Conservation (phyloP, 2,329 filamentous ascomycete species). For the Fusarium brevicatenulatum region DNA sequence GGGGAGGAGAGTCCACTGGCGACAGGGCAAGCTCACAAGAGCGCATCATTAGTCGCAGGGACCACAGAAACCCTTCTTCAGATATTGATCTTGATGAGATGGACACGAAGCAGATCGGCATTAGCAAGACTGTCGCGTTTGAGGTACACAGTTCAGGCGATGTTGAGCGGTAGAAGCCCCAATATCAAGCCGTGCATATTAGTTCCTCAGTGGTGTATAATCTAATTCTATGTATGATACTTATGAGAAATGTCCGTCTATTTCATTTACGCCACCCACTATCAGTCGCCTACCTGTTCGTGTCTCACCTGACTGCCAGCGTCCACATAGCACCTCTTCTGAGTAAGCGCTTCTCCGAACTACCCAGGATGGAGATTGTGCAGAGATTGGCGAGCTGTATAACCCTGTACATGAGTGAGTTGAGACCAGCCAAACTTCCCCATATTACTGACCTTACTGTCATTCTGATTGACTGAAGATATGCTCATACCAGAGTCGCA, state of each 20-base stretch:
- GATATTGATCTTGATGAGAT: conserved; percentile 42
- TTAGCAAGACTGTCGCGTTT: conserved; percentile 40
- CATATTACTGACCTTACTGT: not conserved
- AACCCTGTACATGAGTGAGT: not conserved
- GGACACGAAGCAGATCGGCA: conserved; percentile 35
- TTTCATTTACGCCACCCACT: not conserved
- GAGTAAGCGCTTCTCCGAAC: not conserved
- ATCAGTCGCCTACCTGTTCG: rapidly evolving
- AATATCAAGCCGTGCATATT: not conserved
- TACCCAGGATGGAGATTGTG: rapidly evolving
- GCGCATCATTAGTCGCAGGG: conserved; percentile 33
- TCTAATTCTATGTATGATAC: not conserved
- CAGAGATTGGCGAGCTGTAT: not conserved
- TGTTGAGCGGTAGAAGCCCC: not conserved
- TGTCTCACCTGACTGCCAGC: not conserved
- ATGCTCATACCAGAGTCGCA: conserved; percentile 27
- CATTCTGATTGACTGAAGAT: not conserved
- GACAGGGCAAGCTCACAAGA: conserved; percentile 38
- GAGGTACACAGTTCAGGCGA: conserved; percentile 30
- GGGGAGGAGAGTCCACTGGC: conserved; percentile 14
- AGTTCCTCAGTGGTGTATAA: not conserved
- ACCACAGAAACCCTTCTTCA: conserved; percentile 29
- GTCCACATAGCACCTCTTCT: not conserved
- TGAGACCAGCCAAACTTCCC: rapidly evolving
- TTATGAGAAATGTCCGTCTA: not conserved